Percentiles rank a stretch among this genome's conserved stretches.
These are phyloP conservation scores for Rheum nobile DNA, from an alignment of 148 eudicot species.

Conservation along the genomic window DNA sequence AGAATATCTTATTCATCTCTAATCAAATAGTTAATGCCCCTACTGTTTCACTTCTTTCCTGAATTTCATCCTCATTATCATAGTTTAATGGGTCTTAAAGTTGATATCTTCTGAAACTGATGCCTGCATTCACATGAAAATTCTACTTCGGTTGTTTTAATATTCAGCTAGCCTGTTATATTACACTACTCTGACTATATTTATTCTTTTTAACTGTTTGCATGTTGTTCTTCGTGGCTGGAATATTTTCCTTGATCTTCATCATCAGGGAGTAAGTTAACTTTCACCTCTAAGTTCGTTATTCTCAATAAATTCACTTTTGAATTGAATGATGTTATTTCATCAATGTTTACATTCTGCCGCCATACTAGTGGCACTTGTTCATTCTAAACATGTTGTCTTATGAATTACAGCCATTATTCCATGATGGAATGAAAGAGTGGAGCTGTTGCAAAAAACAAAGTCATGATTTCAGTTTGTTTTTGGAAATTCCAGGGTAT, in stretches of 20 bases:
- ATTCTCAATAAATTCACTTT: not conserved
- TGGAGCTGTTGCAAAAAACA: conserved; percentile 97
- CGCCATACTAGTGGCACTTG: not conserved
- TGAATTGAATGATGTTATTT: not conserved
- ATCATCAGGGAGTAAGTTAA: conserved; percentile 30
- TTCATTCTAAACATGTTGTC: conserved; percentile 4
- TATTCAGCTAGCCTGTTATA: not conserved
- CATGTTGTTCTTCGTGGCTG: not conserved
- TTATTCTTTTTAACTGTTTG: not conserved
- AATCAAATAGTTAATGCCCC: too few relatives aligned
- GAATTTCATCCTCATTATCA: too few relatives aligned
- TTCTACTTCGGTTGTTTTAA: not conserved
- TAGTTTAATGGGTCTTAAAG: not conserved
- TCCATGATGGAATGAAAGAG: conserved; percentile 93
- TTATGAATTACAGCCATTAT: conserved; percentile 58
- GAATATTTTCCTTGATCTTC: conserved; percentile 5
- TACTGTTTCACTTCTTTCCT: too few relatives aligned
- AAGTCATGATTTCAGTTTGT: conserved; percentile 90
- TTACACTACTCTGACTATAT: not conserved
- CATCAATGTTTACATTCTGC: not conserved
- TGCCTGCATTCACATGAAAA: not conserved
- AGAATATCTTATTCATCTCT: not conserved
- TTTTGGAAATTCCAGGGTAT: conserved; percentile 84
- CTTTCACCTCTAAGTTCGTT: not conserved
- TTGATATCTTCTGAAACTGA: not conserved